These are phyloP conservation scores for Grosmannia clavigera DNA, from an alignment of 2,329 filamentous ascomycete species.

Conservation along the genomic window DNA sequence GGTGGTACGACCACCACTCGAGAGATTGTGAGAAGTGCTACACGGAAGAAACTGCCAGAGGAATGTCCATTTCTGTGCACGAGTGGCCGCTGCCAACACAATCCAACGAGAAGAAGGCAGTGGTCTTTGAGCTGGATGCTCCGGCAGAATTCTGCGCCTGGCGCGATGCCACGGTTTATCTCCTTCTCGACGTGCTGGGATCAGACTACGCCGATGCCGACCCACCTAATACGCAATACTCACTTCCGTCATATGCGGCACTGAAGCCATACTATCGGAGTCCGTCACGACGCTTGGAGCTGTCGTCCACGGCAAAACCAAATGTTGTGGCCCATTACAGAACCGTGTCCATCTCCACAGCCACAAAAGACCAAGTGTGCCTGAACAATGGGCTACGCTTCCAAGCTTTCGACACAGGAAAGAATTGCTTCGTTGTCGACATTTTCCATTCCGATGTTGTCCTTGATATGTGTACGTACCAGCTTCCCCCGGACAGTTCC, in stretches of 20 bases:
- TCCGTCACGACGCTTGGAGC: too few species aligned
- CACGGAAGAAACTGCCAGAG: not conserved
- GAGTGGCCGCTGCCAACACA: not conserved
- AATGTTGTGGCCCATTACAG: too few species aligned
- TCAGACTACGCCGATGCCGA: not conserved
- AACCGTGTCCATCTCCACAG: too few species aligned
- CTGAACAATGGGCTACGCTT: too few species aligned
- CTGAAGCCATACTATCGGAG: conserved; percentile 11
- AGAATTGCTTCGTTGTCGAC: too few species aligned
- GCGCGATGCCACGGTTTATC: not conserved
- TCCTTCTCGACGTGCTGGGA: not conserved
- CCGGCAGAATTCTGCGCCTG: not conserved
- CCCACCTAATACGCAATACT: not conserved
- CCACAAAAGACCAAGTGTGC: too few species aligned
- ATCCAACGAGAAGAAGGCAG: not conserved
- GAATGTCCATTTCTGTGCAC: not conserved
- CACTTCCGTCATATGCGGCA: conserved; percentile 28
- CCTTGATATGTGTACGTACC: too few species aligned
- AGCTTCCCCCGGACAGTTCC: too few species aligned
- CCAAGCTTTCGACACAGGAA: too few species aligned
- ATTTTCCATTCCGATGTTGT: too few species aligned
- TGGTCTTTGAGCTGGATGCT: not conserved
- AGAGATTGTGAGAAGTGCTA: not conserved
- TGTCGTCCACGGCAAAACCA: too few species aligned
- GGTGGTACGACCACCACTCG: too few species aligned